Evolutionary conservation across 768 basidiomycete species (phyloP), one percentile per base, ranked within the genome.

Genomic region (Hemileccinum rubropunctum): DNA sequence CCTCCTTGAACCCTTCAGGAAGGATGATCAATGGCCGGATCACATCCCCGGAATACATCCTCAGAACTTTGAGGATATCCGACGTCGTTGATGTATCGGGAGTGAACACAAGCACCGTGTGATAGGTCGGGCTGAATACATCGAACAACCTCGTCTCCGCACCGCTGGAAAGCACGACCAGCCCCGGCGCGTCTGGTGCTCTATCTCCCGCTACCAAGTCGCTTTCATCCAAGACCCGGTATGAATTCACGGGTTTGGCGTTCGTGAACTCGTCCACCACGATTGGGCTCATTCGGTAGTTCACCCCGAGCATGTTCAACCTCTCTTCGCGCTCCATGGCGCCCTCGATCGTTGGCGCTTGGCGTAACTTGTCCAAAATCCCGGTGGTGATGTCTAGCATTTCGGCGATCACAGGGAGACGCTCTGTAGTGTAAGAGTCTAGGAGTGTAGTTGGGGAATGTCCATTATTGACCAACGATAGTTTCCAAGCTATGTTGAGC

Each of bases 271-370:
- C 59, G 37, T 81, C 80, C 12, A 76, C 20, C 1, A 81, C 66
- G 17, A 80, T 69, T 0, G 73, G 53, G 57, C 80, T 81, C 62
- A 73, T 72, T 10, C 81, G 71, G 55, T 77, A 82, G 61, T 82
- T 82, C 35, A 81, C 67, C 9, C 77, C 78, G 33, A 80, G 72
- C 61, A 77, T 76, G 18, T 62, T 54, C 4, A 77, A 48, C 2
- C 58, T 55, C n/a, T 59, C 14, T 7, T 42, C 45, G 11, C 39
- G 50, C 14, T 26, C 11, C 50, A 41, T 18, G 20, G 26, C 21
- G 1, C 4, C 2, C 3, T 36, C 42, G 2, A 37, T 13, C n/a
- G 42, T 35, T 10, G 13, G 27, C 26, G 20, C 13, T 26, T 20
- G 13, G 1, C 10, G 34, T 1, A 51, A 14, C 2, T 33, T 27